Percentiles rank a stretch among this genome's conserved stretches.
Conservation (phyloP, 2,329 filamentous ascomycete species). For the Hypocreales sp. region DNA sequence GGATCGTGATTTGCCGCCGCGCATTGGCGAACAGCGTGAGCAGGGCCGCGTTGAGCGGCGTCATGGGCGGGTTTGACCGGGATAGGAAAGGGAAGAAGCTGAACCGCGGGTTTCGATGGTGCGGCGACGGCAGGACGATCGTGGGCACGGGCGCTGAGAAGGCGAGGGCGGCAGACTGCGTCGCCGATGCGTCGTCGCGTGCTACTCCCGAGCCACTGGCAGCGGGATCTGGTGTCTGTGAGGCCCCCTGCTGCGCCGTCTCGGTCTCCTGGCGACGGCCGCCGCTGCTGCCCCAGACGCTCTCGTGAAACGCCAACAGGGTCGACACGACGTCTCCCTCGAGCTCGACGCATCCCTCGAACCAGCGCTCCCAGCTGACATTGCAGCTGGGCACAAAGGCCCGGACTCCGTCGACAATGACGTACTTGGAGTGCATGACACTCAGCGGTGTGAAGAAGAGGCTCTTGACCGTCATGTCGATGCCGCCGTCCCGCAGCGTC, state of each 20-base stretch:
- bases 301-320: constrained; percentile 51
- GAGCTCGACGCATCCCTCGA: constrained; percentile 60
- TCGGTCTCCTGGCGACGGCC: background rate
- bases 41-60: constrained; percentile 52
- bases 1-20: constrained; percentile 43
- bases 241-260: background rate
- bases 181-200: constrained; percentile 10
- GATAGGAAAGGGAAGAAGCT: constrained; percentile 39
- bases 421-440: constrained; percentile 79
- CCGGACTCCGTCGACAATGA: constrained; percentile 51
- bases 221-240: background rate
- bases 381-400: constrained; percentile 70
- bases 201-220: constrained; percentile 4
- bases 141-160: constrained; percentile 25
- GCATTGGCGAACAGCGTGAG: constrained; percentile 45
- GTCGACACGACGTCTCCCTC: constrained; percentile 42
- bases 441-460: constrained; percentile 68
- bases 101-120: constrained; percentile 54
- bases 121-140: constrained; percentile 58
- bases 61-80: constrained; percentile 36
- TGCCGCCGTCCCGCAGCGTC: constrained; percentile 34
- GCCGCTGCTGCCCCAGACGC: constrained; percentile 42
- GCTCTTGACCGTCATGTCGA: constrained; percentile 59
- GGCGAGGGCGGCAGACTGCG: constrained; percentile 13
- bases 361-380: constrained; percentile 78